Conservation (phyloP, 352 stramenopile genomes). For the Saprolegnia parasitica region DNA sequence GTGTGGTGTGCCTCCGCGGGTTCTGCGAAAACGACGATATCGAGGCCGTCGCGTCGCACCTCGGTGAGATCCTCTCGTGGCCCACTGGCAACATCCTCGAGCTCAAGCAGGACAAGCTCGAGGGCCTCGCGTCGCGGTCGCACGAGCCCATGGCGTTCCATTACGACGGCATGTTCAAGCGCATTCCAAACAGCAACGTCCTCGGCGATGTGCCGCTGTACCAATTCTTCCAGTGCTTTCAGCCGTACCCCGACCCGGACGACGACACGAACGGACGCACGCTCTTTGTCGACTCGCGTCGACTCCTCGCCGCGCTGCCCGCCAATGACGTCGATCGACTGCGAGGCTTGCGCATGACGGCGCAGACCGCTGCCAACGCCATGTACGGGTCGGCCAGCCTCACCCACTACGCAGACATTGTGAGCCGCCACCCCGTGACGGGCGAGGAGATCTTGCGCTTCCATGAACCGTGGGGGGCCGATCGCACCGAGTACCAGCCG, state of each 20-base stretch:
- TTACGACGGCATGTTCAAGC: slow-evolving; percentile 28
- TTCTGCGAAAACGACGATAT: slow-evolving; percentile 11
- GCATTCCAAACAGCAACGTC: slow-evolving; percentile 10
- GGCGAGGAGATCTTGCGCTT: background rate
- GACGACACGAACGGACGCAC: background rate
- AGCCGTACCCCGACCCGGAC: slow-evolving; percentile 14
- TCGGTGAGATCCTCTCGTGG: slow-evolving; percentile 7
- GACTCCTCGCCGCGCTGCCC: background rate
- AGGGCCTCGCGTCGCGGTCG: background rate
- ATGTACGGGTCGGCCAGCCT: background rate
- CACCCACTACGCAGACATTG: background rate
- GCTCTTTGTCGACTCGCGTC: background rate
- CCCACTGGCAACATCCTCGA: slow-evolving; percentile 20
- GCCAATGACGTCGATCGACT: background rate
- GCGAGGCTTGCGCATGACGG: background rate
- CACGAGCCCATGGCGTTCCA: slow-evolving; percentile 26
- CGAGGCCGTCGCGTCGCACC: background rate
- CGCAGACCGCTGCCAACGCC: background rate
- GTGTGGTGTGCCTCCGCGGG: slow-evolving; percentile 16
- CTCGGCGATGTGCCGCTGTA: slow-evolving; percentile 27
- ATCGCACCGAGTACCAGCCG: background rate
- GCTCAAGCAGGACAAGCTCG: background rate
- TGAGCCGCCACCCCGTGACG: background rate
- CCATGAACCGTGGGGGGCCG: background rate
- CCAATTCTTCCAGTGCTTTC: slow-evolving; percentile 28